Evolutionary conservation across 2,329 filamentous ascomycete species (phyloP), one percentile per base, ranked within the genome.

Genomic region (Aureobasidium sp.): DNA sequence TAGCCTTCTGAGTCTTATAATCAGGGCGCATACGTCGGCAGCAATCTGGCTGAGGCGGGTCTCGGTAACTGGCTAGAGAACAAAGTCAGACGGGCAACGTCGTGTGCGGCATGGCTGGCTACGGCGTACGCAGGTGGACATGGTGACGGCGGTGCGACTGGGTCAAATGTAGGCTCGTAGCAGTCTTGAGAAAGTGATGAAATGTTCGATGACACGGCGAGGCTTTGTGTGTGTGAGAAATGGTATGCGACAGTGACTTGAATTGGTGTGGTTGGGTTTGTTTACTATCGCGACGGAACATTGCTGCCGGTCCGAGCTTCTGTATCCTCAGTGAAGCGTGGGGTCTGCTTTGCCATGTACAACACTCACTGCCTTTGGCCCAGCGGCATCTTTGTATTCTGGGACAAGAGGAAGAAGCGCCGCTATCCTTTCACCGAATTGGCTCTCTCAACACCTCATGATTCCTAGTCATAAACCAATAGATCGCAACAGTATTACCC

Each of bases 11-110:
- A 22, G 36, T 31, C 29, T 44, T 27, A 41, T 48, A 14, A 44
- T 29, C 49, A 58, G 57, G 63, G 63, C 62, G 44, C 44, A 17
- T 45, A 93, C 90, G 80, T 93, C 88, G 73, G 84, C 86, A 69
- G 89, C 87, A 74, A 96, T 93, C 79, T 94, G 89, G 79, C 88
- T 89, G 68, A 96, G 84, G 67, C 91, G 83, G 71, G 85, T 87
- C 68, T 86, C 82, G 64, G 89, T 82, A 70, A 96, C 83, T 64
- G 91, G 91, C 89, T 93, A 70, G 20, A 42, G 25, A 27, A 25
- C 29, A 61, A 39, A 34, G 57, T 60, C 57, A 60, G 57, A 51
- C 41, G 22, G 44, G 36, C 15, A 49, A 42, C 45, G 36, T 51
- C 49, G 41, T 47, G 47, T 22, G 31, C 27, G 39, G 41, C 14